These are phyloP conservation scores for Psilocybe subaeruginosa DNA, from an alignment of 768 basidiomycete genomes.

Conservation along the genomic window DNA sequence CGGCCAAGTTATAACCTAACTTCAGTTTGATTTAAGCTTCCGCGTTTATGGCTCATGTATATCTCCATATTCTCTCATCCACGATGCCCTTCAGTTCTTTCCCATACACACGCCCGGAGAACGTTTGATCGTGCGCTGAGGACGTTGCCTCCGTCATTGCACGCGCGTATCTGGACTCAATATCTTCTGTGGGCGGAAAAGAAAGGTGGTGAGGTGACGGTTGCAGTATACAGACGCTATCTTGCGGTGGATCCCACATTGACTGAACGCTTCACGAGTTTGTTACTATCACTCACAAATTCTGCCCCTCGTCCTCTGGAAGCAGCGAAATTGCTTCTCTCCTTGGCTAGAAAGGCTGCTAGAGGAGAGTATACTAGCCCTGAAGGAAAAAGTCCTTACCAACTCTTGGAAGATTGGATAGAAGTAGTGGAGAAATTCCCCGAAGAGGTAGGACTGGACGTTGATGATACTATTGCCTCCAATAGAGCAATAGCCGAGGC, in stretches of 20 bases:
- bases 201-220: slow-evolving; percentile 77
- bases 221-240: slow-evolving; percentile 87
- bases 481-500: slow-evolving; percentile 51
- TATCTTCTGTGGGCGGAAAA: slow-evolving; percentile 93
- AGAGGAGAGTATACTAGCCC: slow-evolving; percentile 83
- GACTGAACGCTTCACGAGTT: slow-evolving; percentile 75
- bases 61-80: slow-evolving; percentile 89
- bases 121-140: slow-evolving; percentile 95
- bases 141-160: slow-evolving; percentile 90
- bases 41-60: slow-evolving; percentile 94
- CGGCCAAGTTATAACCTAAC: slow-evolving; percentile 8
- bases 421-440: slow-evolving; percentile 89
- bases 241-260: slow-evolving; percentile 79
- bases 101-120: slow-evolving; percentile 88
- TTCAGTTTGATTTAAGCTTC: slow-evolving; percentile 58
- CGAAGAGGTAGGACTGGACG: slow-evolving; percentile 90
- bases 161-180: slow-evolving; percentile 89
- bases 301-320: slow-evolving; percentile 78
- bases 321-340: slow-evolving; percentile 89
- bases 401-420: slow-evolving; percentile 90
- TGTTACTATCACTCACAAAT: slow-evolving; percentile 66
- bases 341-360: slow-evolving; percentile 81
- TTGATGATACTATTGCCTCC: slow-evolving; percentile 69
- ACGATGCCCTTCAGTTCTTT: slow-evolving; percentile 79
- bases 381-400: slow-evolving; percentile 95